phyloP scores from a whole-genome alignment of 495 filamentous ascomycete genomes.

The Aspergillus nanangensis region DNA sequence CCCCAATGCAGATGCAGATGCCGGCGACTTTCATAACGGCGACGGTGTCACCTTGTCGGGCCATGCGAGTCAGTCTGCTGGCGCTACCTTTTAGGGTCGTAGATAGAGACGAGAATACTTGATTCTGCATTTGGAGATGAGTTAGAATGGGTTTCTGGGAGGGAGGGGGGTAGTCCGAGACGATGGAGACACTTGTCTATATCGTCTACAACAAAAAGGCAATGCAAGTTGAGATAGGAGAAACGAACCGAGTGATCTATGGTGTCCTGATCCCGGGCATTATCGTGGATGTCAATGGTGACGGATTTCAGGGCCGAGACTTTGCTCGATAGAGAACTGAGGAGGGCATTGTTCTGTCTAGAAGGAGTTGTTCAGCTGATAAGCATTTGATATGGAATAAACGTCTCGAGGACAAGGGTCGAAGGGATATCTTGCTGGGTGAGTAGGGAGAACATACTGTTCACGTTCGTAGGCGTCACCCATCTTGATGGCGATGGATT shows the following conservation, averaged over 20 bases:
- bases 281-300: constrained; percentile 98
- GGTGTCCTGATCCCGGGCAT: constrained; percentile 77
- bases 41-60: constrained; percentile 81
- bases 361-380: constrained; percentile 9
- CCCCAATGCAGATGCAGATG: constrained; percentile 69
- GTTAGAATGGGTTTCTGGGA: not conserved
- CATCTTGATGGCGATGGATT: constrained; percentile 49
- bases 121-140: constrained; percentile 34
- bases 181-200: no score
- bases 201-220: no score
- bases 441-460: constrained; percentile 39
- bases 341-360: constrained; percentile 92
- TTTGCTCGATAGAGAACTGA: constrained; percentile 84
- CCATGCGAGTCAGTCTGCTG: constrained; percentile 84
- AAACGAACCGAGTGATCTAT: constrained; percentile 79
- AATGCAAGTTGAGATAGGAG: no score
- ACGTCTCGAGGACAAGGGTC: not conserved
- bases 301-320: constrained; percentile 87
- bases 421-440: constrained; percentile 1
- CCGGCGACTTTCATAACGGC: constrained; percentile 85
- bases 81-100: constrained; percentile 77
- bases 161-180: not conserved
- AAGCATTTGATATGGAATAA: no score
- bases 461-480: constrained; percentile 95
- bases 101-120: constrained; percentile 57